Evolutionary conservation across 1,284 basidiomycete species (phyloP).

Genomic region (Malassezia cuniculi): DNA sequence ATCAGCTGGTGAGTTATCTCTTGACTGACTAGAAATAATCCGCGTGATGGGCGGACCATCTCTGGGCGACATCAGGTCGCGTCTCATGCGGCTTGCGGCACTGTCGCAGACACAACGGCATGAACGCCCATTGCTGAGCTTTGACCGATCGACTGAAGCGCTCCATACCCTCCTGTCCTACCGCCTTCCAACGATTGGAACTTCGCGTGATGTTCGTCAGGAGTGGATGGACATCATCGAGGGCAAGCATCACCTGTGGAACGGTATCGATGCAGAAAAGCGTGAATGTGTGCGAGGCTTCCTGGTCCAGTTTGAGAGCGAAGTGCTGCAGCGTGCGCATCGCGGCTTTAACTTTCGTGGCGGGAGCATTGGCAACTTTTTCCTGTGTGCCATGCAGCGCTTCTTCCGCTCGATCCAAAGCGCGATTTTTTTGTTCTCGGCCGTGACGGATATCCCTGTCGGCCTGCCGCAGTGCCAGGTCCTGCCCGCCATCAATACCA

Average conservation of each 20-base stretch:
- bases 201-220: conserved; percentile 66
- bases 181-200: conserved; percentile 58
- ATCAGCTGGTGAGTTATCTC: conserved; percentile 6
- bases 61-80: conserved; percentile 54
- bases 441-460: conserved; percentile 58
- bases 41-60: conserved; percentile 37
- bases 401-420: conserved; percentile 51
- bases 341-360: conserved; percentile 41
- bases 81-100: conserved; percentile 67
- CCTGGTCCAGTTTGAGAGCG: conserved; percentile 69
- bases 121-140: conserved; percentile 49
- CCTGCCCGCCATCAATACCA: conserved; percentile 85
- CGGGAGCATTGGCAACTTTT: conserved; percentile 37
- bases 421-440: conserved; percentile 87
- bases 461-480: conserved; percentile 49
- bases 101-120: conserved; percentile 46
- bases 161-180: conserved; percentile 66
- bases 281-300: conserved; percentile 70
- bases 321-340: conserved; percentile 64
- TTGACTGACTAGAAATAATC: conserved; percentile 20
- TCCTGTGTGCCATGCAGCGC: conserved; percentile 33
- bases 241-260: conserved; percentile 70
- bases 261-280: conserved; percentile 74
- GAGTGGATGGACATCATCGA: conserved; percentile 87
- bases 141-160: conserved; percentile 46